Percentiles rank a stretch among this genome's conserved stretches.
These are phyloP conservation scores for Pistacia atlantica DNA, from an alignment of 345 rosid species.

Conservation along the genomic window DNA sequence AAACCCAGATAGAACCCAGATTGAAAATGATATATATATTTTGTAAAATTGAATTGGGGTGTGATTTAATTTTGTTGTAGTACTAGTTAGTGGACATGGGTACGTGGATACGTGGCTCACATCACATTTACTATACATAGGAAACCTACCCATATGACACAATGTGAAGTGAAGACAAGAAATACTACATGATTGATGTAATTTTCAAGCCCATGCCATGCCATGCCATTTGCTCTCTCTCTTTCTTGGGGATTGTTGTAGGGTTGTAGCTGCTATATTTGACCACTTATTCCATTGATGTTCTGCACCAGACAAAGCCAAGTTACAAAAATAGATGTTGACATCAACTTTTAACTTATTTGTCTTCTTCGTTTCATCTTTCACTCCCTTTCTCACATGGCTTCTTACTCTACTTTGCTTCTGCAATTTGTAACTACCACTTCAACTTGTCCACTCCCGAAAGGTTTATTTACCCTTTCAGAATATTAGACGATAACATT, in stretches of 20 bases:
- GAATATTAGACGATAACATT: too few species aligned
- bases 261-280: constrained; percentile 44
- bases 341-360: constrained; percentile 17
- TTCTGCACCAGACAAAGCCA: constrained; percentile 10
- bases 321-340: constrained; percentile 6
- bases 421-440: not conserved
- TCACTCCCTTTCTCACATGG: constrained; percentile 29
- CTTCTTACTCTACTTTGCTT: not conserved
- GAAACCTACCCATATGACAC: constrained; percentile 30
- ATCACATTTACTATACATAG: constrained; percentile 28
- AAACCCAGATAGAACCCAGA: not conserved
- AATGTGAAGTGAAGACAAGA: constrained; percentile 15
- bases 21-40: not conserved
- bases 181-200: constrained; percentile 24
- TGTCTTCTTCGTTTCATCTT: constrained; percentile 1
- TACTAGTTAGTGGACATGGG: constrained; percentile 22
- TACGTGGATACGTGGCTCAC: constrained; percentile 39
- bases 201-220: constrained; percentile 31
- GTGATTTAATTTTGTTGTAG: constrained; percentile 6
- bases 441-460: not conserved
- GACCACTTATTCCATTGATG: constrained; percentile 29
- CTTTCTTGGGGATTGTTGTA: constrained; percentile 4
- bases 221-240: not conserved
- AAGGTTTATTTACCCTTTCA: not conserved
- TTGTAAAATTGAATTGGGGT: not conserved